phyloP scores from a whole-genome alignment of 257 asterid genomes.

The Haberlea rhodopensis region DNA sequence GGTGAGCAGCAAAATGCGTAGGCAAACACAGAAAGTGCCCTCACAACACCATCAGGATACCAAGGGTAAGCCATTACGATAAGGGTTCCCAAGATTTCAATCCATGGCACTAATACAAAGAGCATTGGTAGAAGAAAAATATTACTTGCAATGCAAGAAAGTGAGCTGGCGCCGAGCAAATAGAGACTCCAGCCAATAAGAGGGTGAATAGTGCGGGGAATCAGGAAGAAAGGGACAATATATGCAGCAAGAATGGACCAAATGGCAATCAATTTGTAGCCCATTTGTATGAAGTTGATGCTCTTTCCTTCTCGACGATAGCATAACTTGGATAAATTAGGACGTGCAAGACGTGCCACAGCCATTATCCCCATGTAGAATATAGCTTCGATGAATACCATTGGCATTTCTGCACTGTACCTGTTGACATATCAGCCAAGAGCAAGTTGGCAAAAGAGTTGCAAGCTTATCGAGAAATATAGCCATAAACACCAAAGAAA shows the following conservation, averaged over 20 bases:
- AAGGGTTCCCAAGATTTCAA: slow-evolving; percentile 68
- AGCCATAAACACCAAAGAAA: background rate
- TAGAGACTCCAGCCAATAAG: slow-evolving; percentile 77
- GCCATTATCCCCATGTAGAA: slow-evolving; percentile 63
- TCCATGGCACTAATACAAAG: slow-evolving; percentile 64
- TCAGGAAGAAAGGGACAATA: slow-evolving; percentile 56
- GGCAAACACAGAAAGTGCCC: slow-evolving; percentile 67
- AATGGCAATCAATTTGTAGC: slow-evolving; percentile 63
- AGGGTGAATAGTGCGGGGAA: slow-evolving; percentile 85
- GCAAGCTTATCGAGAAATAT: background rate
- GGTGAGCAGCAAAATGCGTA: slow-evolving; percentile 80
- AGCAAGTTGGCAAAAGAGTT: background rate
- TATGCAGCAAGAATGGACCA: slow-evolving; percentile 76
- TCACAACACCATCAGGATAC: slow-evolving; percentile 67
- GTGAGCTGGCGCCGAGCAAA: slow-evolving; percentile 61
- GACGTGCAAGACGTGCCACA: slow-evolving; percentile 72
- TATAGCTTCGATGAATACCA: slow-evolving; percentile 49
- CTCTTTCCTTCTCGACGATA: slow-evolving; percentile 73
- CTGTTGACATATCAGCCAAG: slow-evolving; percentile 28
- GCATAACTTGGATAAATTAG: slow-evolving; percentile 66
- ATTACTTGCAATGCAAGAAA: slow-evolving; percentile 54
- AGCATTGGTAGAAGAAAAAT: slow-evolving; percentile 63
- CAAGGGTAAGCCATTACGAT: slow-evolving; percentile 85
- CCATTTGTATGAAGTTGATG: slow-evolving; percentile 47
- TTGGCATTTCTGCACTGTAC: slow-evolving; percentile 65